Evolutionary conservation across 371 early-diverging fungal species (phyloP), one percentile per base, ranked within the genome.

Genomic region (Entomophthora muscae): DNA sequence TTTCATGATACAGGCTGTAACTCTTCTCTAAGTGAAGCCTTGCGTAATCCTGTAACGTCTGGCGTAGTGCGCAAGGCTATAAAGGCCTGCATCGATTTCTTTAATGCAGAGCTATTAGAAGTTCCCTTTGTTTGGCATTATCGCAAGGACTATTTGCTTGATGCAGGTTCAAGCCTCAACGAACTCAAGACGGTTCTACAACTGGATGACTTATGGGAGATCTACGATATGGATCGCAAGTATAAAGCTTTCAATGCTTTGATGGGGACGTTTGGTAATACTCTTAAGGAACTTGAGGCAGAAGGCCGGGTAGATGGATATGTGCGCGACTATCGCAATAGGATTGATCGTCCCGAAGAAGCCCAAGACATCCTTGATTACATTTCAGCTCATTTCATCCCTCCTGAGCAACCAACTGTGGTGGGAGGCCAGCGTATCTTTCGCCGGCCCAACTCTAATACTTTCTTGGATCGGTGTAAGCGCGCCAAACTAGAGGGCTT

Each of bases 101-200:
- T 92, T 63, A 80, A 82, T 13, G 72, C 76, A 29, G 86, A 89
- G 57, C 76, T 81, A 61, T 76, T 86, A 58, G 96, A 97, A 71
- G 93, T 98, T 7, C 97, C 97, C 3, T 93, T 85, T 68, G 88
- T 98, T 65, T 77, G 79, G 33, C 78, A 79, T 22, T 91, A 96
- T 68, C 83, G 93, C 32, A 83, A 85, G 57, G 98, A 98, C 70
- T 83, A 84, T 64, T 80, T 88, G 64, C 79, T 78, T 5, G 71
- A 71, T 21, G 71, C 77, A 17, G 76, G 81, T 33, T 69, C 67
- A 2, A 63, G 24, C 1, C 73, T 75, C 0, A 73, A 73, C 1
- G 65, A 51, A 1, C 32, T 51, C 13, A 23, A 65, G 3, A 70
- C 76, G 24, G 73, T 70, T 12, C 76, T 88, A 66, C 73, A 76